phyloP scores from a whole-genome alignment of 768 basidiomycete species.

The Xerocomus brunneocitrinus region DNA sequence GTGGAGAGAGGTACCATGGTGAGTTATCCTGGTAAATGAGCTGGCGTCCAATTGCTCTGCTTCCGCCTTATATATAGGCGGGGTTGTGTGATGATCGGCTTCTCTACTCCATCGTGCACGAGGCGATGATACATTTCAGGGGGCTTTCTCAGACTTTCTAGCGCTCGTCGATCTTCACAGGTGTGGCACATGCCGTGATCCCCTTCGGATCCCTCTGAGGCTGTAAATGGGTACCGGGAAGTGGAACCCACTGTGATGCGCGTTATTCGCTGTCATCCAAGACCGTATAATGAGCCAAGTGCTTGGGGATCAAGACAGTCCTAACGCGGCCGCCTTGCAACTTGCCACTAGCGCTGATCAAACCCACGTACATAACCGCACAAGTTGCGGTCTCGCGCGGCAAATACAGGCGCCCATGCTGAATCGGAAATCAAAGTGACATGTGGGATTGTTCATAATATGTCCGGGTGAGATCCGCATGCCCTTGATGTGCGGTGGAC shows the following conservation, averaged over 20 bases:
- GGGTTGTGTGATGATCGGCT: slow-evolving; percentile 1
- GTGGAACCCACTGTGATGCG: not conserved
- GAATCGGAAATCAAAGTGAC: not conserved
- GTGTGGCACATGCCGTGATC: slow-evolving; percentile 11
- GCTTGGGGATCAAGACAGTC: not conserved
- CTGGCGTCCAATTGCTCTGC: not conserved
- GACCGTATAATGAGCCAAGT: not conserved
- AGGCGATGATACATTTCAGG: not conserved
- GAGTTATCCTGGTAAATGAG: slow-evolving; percentile 3
- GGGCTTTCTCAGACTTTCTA: not conserved
- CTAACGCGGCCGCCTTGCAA: not conserved
- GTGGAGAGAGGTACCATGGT: slow-evolving; percentile 18
- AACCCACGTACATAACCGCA: not conserved
- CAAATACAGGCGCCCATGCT: not conserved
- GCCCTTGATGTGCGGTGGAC: not conserved
- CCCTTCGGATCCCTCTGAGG: not conserved
- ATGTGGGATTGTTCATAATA: not conserved
- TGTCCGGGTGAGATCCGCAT: not conserved
- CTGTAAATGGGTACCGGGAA: not conserved
- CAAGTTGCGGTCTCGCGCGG: not conserved
- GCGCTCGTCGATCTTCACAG: slow-evolving; percentile 1
- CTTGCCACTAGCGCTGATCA: slow-evolving; percentile 5
- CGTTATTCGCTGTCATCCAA: not conserved
- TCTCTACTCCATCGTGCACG: not conserved
- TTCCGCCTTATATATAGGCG: slow-evolving; percentile 13